Evolutionary conservation across 2,329 filamentous ascomycete species (phyloP).

Genomic region (Penicillium sp.): DNA sequence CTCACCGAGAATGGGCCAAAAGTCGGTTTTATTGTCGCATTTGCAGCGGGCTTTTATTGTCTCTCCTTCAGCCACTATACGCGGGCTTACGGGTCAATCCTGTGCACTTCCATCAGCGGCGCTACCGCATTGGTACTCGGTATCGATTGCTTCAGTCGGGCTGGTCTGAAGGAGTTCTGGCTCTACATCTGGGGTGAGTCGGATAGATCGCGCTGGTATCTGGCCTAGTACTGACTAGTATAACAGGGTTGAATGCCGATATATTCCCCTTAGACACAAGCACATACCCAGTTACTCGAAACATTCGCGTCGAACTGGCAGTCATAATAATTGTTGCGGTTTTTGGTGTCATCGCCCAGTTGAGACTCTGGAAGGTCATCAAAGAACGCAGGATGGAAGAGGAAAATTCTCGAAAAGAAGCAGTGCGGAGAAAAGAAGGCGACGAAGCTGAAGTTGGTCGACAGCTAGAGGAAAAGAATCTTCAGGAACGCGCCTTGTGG

Average conservation of each 20-base stretch:
- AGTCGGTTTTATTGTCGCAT: constrained; percentile 70
- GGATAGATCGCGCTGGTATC: no score
- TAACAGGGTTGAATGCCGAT: constrained; percentile 65
- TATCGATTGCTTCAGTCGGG: constrained; percentile 83
- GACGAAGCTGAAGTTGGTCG: constrained; percentile 70
- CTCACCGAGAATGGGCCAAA: constrained; percentile 62
- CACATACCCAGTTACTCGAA: constrained; percentile 81
- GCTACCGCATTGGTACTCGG: constrained; percentile 76
- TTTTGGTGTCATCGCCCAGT: constrained; percentile 76
- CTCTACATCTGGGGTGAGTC: constrained; percentile 75
- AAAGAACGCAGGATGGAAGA: constrained; percentile 51
- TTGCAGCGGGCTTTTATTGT: constrained; percentile 66
- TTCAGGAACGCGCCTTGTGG: constrained; percentile 59
- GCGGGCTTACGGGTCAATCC: constrained; percentile 72
- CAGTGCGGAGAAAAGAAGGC: constrained; percentile 56
- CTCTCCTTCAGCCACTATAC: constrained; percentile 77
- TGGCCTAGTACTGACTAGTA: constrained; percentile 17
- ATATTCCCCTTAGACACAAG: constrained; percentile 73
- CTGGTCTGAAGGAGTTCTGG: constrained; percentile 97
- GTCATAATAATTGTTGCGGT: constrained; percentile 70
- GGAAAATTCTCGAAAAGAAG: constrained; percentile 47
- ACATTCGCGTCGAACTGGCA: constrained; percentile 81
- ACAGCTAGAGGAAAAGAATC: constrained; percentile 49
- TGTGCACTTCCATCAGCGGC: constrained; percentile 73
- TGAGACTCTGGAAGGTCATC: constrained; percentile 81